Percentiles rank a stretch among this genome's conserved stretches.
These are phyloP conservation scores for Debaryomyces coudertii DNA, from an alignment of 1,139 yeast species.

Conservation along the genomic window DNA sequence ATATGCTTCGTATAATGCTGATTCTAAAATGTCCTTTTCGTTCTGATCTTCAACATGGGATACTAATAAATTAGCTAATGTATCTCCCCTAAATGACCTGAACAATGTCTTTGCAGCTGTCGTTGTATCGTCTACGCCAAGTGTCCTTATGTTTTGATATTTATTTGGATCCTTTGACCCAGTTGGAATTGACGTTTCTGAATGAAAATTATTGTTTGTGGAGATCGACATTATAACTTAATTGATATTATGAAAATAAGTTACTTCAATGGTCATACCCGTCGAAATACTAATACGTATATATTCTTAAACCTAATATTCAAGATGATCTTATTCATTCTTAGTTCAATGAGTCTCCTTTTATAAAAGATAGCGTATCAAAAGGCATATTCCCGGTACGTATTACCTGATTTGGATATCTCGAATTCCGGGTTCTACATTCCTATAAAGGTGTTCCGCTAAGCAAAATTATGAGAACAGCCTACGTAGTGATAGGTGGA, in stretches of 20 bases:
- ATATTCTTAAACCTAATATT: neutral
- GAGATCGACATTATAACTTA: constrained; percentile 1
- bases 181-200: neutral
- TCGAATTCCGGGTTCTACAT: neutral
- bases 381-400: neutral
- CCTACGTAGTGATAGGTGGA: neutral
- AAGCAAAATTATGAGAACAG: neutral
- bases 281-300: neutral
- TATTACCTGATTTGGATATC: neutral
- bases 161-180: neutral
- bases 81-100: constrained; percentile 54
- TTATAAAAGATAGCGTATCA: neutral
- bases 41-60: constrained; percentile 44
- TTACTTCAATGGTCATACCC: neutral
- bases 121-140: constrained; percentile 47
- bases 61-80: constrained; percentile 52
- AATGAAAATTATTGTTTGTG: neutral
- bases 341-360: neutral
- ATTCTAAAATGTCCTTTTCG: constrained; percentile 45
- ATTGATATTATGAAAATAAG: neutral
- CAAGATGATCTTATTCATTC: neutral
- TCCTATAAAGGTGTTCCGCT: neutral
- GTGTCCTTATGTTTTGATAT: constrained; percentile 23
- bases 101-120: constrained; percentile 60
- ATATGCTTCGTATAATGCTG: constrained; percentile 57